Evolutionary conservation across 2,329 filamentous ascomycete species (phyloP).

Genomic region (Diplodia corticola): DNA sequence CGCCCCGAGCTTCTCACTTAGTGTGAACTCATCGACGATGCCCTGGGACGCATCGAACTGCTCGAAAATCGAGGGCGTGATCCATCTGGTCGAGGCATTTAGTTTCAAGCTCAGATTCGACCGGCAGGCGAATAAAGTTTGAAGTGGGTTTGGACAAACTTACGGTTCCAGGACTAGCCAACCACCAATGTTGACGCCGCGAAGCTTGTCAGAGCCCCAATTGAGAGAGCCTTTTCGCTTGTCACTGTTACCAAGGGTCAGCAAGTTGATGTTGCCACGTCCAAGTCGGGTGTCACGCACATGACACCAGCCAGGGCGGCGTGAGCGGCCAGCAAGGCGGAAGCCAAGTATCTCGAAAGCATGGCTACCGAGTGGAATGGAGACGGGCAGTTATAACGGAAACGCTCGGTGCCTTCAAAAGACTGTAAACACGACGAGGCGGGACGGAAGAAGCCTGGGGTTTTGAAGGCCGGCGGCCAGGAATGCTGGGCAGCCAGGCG

Average conservation of each 20-base stretch:
- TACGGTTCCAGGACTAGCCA: conserved; percentile 51
- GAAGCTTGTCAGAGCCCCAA: conserved; percentile 53
- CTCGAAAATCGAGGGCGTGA: conserved; percentile 59
- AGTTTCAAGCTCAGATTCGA: not conserved
- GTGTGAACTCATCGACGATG: conserved; percentile 55
- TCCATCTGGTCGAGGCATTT: conserved; percentile 43
- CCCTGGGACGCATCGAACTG: conserved; percentile 31
- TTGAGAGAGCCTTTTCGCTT: conserved; percentile 45
- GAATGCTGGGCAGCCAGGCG: conserved; percentile 8
- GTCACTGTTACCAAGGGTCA: conserved; percentile 21
- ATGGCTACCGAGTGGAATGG: not conserved
- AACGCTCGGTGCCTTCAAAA: not conserved
- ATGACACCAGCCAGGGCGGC: conserved; percentile 8
- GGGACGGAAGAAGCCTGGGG: not conserved
- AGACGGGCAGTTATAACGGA: not conserved
- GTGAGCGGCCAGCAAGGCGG: conserved; percentile 11
- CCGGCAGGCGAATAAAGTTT: not conserved
- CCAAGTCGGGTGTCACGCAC: not conserved
- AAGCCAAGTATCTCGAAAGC: conserved; percentile 12
- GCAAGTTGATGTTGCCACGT: not conserved
- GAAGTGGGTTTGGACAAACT: conserved; percentile 16
- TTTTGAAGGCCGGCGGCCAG: not conserved
- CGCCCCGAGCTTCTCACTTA: conserved; percentile 51
- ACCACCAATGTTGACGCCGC: conserved; percentile 53
- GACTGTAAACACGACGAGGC: not conserved